Percentiles rank a stretch among this genome's conserved stretches.
These are phyloP conservation scores for Sungouiella blattae DNA, from an alignment of 805 yeast genomes.

Conservation along the genomic window DNA sequence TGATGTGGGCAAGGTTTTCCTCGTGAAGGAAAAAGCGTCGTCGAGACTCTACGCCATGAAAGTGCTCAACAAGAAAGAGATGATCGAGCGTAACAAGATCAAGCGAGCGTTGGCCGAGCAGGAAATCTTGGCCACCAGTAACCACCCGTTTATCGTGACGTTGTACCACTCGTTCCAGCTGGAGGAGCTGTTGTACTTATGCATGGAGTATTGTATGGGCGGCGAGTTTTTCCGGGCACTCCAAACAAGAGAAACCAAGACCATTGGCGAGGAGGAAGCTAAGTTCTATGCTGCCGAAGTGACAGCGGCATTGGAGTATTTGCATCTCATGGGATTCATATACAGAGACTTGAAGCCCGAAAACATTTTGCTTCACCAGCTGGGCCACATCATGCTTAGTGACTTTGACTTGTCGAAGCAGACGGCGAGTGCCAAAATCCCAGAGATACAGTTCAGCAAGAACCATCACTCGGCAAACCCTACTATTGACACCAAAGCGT, in stretches of 20 bases:
- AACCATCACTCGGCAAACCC: constrained; percentile 43
- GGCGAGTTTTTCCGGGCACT: constrained; percentile 97
- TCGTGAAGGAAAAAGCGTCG: constrained; percentile 78
- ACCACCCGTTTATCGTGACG: constrained; percentile 96
- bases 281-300: constrained; percentile 95
- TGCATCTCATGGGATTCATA: constrained; percentile 95
- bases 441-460: constrained; percentile 53
- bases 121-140: constrained; percentile 89
- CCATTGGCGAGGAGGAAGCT: constrained; percentile 85
- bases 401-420: constrained; percentile 96
- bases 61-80: constrained; percentile 82
- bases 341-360: constrained; percentile 97
- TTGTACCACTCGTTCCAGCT: constrained; percentile 94
- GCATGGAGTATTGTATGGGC: constrained; percentile 99
- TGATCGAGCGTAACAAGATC: constrained; percentile 92
- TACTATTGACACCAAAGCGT: constrained; percentile 86
- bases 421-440: constrained; percentile 70
- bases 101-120: constrained; percentile 95
- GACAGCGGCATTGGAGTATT: constrained; percentile 91
- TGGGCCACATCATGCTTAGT: constrained; percentile 96
- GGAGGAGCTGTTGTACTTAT: constrained; percentile 82
- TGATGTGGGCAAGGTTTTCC: constrained; percentile 94
- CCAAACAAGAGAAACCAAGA: constrained; percentile 84
- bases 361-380: constrained; percentile 87
- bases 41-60: constrained; percentile 88